Evolutionary conservation across 2,329 filamentous ascomycete genomes (phyloP), one percentile per base, ranked within the genome.

Genomic region (Corynespora cassiicola): DNA sequence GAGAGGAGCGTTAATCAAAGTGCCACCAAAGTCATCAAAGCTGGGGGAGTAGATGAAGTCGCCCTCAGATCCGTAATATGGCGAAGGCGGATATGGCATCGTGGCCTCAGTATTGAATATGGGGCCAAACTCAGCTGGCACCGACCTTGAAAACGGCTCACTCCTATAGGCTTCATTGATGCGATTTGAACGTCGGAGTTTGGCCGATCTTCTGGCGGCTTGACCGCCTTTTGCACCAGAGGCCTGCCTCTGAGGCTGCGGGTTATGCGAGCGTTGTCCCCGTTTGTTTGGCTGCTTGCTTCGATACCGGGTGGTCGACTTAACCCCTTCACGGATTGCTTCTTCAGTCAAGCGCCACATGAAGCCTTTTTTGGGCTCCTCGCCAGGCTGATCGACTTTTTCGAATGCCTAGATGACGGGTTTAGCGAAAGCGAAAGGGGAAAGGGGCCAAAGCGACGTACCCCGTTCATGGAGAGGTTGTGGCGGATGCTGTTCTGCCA

Each of bases 401-500:
- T 77, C 74, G 61, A 84, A 80, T 7, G 80, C 78, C 76, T 82
- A 37, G 15, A 10, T 9, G 21, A 17, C n/a, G n/a, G n/a, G 18
- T 22, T 63, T 26, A 59, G 55, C 34, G 33, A 14, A n/a, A 4
- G 8, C 15, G 9, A 10, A 31, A 47, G 39, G 22, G 40, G 14
- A 26, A 11, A 27, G 5, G 19, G 16, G 19, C 7, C 10, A 3
- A 35, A 25, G 24, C 27, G 43, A 45, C 83, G 71, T 81, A 96
- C 92, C 45, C 80, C 79, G 57, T 97, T 97, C 91, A 97, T 96
- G 31, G 90, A 96, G 6, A 97, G 75, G 55, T 97, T 97, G 67
- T 97, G 92, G 2, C 92, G 82, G 50, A 97, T 95, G 64, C 89
- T 95, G 68, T 96, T 97, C 70, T 92, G 87, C 92, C 92, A 97